A percentile compares a stretch with the other conserved stretches of the same genome.
These are phyloP conservation scores for Larix kaempferi DNA, from an alignment of 75 land plant species.

Conservation along the genomic window DNA sequence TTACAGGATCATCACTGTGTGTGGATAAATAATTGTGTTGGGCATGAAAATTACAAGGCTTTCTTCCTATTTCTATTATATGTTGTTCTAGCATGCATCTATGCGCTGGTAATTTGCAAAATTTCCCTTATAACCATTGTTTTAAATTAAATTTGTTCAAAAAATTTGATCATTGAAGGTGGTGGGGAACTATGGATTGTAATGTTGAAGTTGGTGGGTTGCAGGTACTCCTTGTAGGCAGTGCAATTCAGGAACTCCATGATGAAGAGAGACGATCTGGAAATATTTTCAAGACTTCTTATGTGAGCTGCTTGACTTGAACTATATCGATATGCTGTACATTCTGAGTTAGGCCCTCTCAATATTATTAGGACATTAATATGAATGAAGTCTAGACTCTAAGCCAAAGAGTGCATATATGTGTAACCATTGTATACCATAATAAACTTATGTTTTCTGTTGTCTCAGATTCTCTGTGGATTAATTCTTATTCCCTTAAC, in stretches of 20 bases:
- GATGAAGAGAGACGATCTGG: slow-evolving; percentile 32
- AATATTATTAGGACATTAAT: not conserved
- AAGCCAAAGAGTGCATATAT: not conserved
- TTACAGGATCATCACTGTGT: slow-evolving; percentile 96
- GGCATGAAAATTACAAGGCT: slow-evolving; percentile 95
- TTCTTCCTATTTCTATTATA: slow-evolving; percentile 90
- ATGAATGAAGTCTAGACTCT: not conserved
- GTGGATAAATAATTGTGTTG: slow-evolving; percentile 98
- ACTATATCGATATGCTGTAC: slow-evolving; percentile 8
- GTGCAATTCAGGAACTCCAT: slow-evolving; percentile 35
- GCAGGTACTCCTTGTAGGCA: slow-evolving; percentile 66
- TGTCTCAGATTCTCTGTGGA: slow-evolving; percentile 53
- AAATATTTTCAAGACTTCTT: slow-evolving; percentile 33
- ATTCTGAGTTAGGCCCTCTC: slow-evolving; percentile 3
- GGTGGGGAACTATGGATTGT: not conserved
- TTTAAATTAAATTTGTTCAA: not conserved
- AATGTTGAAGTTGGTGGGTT: not conserved
- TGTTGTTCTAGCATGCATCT: slow-evolving; percentile 73
- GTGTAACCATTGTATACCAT: not conserved
- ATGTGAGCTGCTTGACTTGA: slow-evolving; percentile 28
- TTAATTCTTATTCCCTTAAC: slow-evolving; percentile 25
- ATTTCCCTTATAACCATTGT: slow-evolving; percentile 1
- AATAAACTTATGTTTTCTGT: not conserved
- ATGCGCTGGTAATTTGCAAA: slow-evolving; percentile 66
- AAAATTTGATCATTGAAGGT: not conserved